Evolutionary conservation across 2,329 filamentous ascomycete species (phyloP), one percentile per base, ranked within the genome.

Genomic region (Trichoderma gracile): DNA sequence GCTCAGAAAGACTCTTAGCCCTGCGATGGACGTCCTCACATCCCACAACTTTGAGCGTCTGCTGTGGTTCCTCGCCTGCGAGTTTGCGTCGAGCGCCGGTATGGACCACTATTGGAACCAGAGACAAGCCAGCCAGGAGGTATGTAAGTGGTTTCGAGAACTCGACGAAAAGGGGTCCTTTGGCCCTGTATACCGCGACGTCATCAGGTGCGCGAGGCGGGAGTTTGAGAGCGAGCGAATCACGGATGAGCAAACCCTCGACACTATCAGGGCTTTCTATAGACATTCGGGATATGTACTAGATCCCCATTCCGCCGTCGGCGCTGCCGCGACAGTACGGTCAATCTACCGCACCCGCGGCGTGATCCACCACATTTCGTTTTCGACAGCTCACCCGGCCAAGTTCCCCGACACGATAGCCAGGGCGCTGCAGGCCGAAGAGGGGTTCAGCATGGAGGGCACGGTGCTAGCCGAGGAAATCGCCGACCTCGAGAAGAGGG

Each of bases 1-100:
- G 43, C 92, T 94, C 67, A 93, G 92, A 79, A 93, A 96, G 79
- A 99, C 95, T 0, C 84, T 96, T 58, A 93, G 90, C 70, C 95
- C 95, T 0, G 95, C 95, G 52, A 98, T 99, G 95, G 95, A 99
- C 76, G 98, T 98, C 69, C 83, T 98, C 3, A 93, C 98, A 14
- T 94, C 90, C 25, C 95, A 90, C 76, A 99, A 99, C 81, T 98
- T 99, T 75, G 95, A 99, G 82, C 87, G 95, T 38, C 83, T 99
- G 5, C 83, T 99, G 12, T 98, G 94, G 94, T 97, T 92, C 82
- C 82, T 98, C 30, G 89, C 92, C 1, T 91, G 92, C 78, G 85
- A 90, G 70, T 89, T 88, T 66, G 87, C 86, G 19, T 73, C 79
- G 7, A 80, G 76, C 14, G 81, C 82, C 4, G 84, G 85, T 57